These are phyloP conservation scores for Eimeria sp. DNA, from an alignment of 169 alveolate species.

Conservation along the genomic window DNA sequence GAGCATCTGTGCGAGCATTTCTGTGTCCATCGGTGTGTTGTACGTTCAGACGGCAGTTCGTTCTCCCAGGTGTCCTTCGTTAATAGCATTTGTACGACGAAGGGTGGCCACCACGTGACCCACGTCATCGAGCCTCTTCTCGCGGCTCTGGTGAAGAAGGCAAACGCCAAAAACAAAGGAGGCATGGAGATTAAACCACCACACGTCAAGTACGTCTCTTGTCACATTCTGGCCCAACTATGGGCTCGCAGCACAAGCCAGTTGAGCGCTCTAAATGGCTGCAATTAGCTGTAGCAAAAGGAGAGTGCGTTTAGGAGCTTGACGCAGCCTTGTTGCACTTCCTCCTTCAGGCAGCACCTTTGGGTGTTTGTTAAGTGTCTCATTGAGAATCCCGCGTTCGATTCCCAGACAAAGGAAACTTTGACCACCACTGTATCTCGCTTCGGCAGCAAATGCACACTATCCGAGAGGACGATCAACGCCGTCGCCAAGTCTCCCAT, in stretches of 20 bases:
- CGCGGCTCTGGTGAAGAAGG: slow-evolving; percentile 94
- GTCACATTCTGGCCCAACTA: background rate
- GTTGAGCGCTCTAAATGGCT: background rate
- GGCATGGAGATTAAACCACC: slow-evolving; percentile 96
- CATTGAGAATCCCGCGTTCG: slow-evolving; percentile 99
- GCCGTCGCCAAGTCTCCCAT: slow-evolving; percentile 93
- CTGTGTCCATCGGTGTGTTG: background rate
- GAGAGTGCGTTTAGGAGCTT: background rate
- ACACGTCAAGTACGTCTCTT: slow-evolving; percentile 92
- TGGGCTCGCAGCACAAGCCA: background rate
- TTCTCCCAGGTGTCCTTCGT: slow-evolving; percentile 99
- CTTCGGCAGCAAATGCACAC: slow-evolving; percentile 95
- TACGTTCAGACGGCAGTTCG: slow-evolving; percentile 66
- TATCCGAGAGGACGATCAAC: slow-evolving; percentile 94
- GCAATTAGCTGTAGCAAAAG: background rate
- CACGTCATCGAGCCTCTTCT: slow-evolving; percentile 98
- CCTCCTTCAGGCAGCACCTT: slow-evolving; percentile 90
- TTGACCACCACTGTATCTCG: slow-evolving; percentile 90
- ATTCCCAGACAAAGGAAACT: slow-evolving; percentile 98
- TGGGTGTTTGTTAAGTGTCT: slow-evolving; percentile 98
- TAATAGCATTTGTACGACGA: slow-evolving; percentile 98
- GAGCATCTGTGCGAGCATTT: background rate
- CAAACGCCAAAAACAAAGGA: slow-evolving; percentile 97
- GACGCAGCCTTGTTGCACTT: background rate
- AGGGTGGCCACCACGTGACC: slow-evolving; percentile 99